Conservation (phyloP, 1,139 yeast genomes). For the Scheffersomyces segobiensis region DNA sequence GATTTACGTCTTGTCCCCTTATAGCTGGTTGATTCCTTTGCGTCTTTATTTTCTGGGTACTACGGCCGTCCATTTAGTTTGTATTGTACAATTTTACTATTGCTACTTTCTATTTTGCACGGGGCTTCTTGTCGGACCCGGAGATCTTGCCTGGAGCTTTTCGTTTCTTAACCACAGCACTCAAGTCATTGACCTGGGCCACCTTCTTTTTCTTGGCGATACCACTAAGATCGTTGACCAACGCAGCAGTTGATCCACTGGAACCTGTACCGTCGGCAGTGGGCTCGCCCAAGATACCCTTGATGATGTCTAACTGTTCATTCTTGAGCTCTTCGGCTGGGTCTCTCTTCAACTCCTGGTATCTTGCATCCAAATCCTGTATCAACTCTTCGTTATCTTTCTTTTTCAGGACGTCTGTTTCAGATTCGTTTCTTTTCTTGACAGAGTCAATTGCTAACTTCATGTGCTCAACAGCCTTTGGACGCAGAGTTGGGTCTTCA, state of each 20-base stretch:
- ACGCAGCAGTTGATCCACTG: slow-evolving; percentile 9
- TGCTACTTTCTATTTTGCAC: neutral
- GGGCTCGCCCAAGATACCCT: slow-evolving; percentile 63
- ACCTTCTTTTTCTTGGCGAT: slow-evolving; percentile 10
- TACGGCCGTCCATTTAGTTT: neutral
- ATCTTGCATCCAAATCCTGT: slow-evolving; percentile 50
- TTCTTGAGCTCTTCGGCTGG: slow-evolving; percentile 51
- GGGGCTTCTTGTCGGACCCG: neutral
- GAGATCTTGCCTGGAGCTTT: slow-evolving; percentile 13
- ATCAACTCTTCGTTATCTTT: slow-evolving; percentile 52
- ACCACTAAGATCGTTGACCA: slow-evolving; percentile 10
- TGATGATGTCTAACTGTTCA: slow-evolving; percentile 59
- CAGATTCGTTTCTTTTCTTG: slow-evolving; percentile 35
- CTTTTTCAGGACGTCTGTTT: slow-evolving; percentile 31
- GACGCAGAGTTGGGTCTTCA: slow-evolving; percentile 49
- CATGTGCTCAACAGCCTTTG: slow-evolving; percentile 59
- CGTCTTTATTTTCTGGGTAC: neutral
- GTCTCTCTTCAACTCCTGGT: slow-evolving; percentile 55
- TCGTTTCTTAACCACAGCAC: slow-evolving; percentile 36
- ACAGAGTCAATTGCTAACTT: slow-evolving; percentile 63
- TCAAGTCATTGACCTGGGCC: slow-evolving; percentile 33
- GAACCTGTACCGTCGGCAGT: slow-evolving; percentile 11
- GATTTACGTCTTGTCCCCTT: too few species aligned
- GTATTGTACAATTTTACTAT: neutral
- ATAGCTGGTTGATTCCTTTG: neutral